Base-by-base conservation (phyloP, 306 rosid genomes). In the Vicia villosa region DNA sequence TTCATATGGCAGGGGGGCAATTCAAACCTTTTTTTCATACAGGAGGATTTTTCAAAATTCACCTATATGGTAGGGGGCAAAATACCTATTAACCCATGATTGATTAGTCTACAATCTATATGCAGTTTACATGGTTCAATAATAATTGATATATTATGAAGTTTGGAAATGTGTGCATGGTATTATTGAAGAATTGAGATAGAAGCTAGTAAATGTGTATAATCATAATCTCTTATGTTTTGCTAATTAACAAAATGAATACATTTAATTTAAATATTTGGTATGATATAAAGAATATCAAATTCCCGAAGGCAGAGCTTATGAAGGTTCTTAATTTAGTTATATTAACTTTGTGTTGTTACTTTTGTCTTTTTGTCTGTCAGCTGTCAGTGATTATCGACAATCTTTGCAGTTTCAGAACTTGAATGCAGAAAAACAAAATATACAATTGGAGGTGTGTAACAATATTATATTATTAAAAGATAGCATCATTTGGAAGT, bases 331-430 rank as follows among this genome's bases (percentile, higher is more conserved):
- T 22, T 34, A 13, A 20, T 32, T 60, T 47, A 62, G 22, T 57
- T 36, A 36, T 22, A 49, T 49, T 68, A 59, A 76, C 64, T 69
- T 37, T 34, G 37, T 16, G n/a, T 40, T 70, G 38, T 69, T 59
- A 32, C 60, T 70, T 16, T 63, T 68, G 17, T 16, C 30, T 46
- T 78, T 75, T 68, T 56, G 56, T 67, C 66, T 77, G 13, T 69
- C 87, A 92, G 98, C 98, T 75, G 77, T 84, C 45, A 92, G 98
- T 83, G 98, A 92, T 83, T 92, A 89, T 66, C 87, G 92, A 16
- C 96, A 92, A 74, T 92, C 96, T 66, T 86, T 89, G 67, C 98
- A 87, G 81, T 92, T 92, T 82, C 90, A 87, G 80, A 89, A 92
- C 84, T 78, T 92, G 74, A 92, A 81, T 49, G 81, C 81, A 38